Conservation (phyloP, 768 basidiomycete species). For the Candolleomyces eurysporus region DNA sequence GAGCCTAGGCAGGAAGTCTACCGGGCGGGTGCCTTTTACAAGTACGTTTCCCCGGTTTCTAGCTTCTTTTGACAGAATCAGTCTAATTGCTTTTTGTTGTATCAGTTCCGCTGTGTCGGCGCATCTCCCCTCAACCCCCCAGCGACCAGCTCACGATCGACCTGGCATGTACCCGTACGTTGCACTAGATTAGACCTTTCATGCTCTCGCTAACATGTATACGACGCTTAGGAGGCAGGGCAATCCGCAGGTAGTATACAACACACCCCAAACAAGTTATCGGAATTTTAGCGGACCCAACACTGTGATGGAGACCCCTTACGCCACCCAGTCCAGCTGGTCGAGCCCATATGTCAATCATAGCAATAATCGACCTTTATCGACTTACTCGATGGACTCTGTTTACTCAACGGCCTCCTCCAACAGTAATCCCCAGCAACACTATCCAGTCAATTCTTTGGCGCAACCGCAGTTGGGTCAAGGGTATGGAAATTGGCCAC, state of each 20-base stretch:
- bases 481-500: background rate
- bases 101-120: conserved; percentile 4
- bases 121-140: background rate
- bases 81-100: background rate
- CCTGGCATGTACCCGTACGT: background rate
- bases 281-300: background rate
- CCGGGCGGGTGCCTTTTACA: conserved; percentile 49
- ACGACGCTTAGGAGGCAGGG: background rate
- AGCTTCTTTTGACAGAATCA: background rate
- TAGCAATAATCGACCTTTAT: conserved; percentile 1
- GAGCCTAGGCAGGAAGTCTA: background rate
- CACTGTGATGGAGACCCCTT: background rate
- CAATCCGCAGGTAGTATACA: background rate
- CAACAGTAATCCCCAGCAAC: conserved; percentile 4
- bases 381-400: conserved; percentile 1
- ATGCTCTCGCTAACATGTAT: background rate
- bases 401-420: background rate
- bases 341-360: background rate
- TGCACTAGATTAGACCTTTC: too few species aligned
- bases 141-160: background rate
- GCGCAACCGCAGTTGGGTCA: too few species aligned
- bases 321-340: conserved; percentile 9
- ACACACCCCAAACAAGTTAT: background rate
- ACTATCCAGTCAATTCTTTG: background rate
- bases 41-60: conserved; percentile 32